Evolutionary conservation across 805 yeast genomes (phyloP), one percentile per base, ranked within the genome.

Genomic region (Candida sphagnicola): DNA sequence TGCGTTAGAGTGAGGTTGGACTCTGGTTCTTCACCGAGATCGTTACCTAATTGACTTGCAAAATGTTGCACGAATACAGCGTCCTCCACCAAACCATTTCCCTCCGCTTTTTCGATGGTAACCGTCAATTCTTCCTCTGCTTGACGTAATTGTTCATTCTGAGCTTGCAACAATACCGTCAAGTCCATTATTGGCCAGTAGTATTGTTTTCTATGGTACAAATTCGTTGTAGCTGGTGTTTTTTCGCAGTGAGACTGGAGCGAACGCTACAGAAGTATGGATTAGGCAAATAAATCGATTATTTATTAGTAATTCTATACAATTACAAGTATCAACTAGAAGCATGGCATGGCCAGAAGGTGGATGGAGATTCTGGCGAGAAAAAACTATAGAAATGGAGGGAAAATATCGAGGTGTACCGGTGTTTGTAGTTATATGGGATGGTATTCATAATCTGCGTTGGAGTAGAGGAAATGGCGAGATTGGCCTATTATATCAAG

Each of bases 401-500:
- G n/a, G n/a, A n/a, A n/a, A n/a, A n/a, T n/a, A n/a, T n/a, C n/a
- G n/a, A n/a, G n/a, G n/a, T n/a, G n/a, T n/a, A n/a, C n/a, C n/a
- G n/a, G n/a, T n/a, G n/a, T n/a, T n/a, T n/a, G n/a, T n/a, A n/a
- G n/a, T n/a, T n/a, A n/a, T n/a, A n/a, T n/a, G n/a, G n/a, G n/a
- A n/a, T n/a, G n/a, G n/a, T n/a, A n/a, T n/a, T n/a, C n/a, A n/a
- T n/a, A n/a, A n/a, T n/a, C n/a, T n/a, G n/a, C n/a, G n/a, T n/a
- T n/a, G n/a, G n/a, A n/a, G n/a, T n/a, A n/a, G n/a, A n/a, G n/a
- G n/a, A n/a, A n/a, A n/a, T n/a, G n/a, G n/a, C n/a, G n/a, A n/a
- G n/a, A n/a, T n/a, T n/a, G n/a, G n/a, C n/a, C 30, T 10, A 15
- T 39, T 53, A 66, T 38, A 65, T 54, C 34, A 67, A 48, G 39